Evolutionary conservation across 75 land plant genomes (phyloP).

Genomic region (Cryptomeria japonica): DNA sequence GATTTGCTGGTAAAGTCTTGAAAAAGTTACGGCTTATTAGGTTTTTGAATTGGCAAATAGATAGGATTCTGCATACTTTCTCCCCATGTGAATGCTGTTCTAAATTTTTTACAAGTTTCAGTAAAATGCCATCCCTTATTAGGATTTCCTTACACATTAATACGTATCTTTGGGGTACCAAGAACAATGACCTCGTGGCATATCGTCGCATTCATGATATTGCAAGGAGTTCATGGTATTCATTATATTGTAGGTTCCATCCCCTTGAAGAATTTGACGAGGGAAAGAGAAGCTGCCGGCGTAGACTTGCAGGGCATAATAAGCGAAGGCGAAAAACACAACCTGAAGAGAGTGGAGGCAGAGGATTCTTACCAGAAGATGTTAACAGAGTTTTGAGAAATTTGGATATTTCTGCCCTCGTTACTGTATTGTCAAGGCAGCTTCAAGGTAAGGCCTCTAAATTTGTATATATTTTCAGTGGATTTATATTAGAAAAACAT

Average conservation of each 20-base stretch:
- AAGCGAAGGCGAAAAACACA: slow-evolving; percentile 52
- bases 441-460: slow-evolving; percentile 14
- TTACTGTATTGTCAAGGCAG: slow-evolving; percentile 45
- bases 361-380: slow-evolving; percentile 29
- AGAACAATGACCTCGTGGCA: background rate
- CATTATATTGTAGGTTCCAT: slow-evolving; percentile 40
- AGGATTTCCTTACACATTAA: background rate
- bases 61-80: background rate
- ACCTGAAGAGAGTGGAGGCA: slow-evolving; percentile 25
- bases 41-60: background rate
- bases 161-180: background rate
- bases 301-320: slow-evolving; percentile 55
- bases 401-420: slow-evolving; percentile 49
- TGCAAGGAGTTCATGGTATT: background rate
- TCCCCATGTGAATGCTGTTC: background rate
- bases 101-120: background rate
- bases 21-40: background rate
- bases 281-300: slow-evolving; percentile 51
- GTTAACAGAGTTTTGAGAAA: slow-evolving; percentile 18
- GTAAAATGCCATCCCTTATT: background rate
- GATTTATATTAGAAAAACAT: background rate
- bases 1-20: background rate
- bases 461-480: background rate
- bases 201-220: background rate
- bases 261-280: slow-evolving; percentile 47